These are phyloP conservation scores for Colletotrichum spinosum DNA, from an alignment of 2,329 filamentous ascomycete genomes.

Conservation along the genomic window DNA sequence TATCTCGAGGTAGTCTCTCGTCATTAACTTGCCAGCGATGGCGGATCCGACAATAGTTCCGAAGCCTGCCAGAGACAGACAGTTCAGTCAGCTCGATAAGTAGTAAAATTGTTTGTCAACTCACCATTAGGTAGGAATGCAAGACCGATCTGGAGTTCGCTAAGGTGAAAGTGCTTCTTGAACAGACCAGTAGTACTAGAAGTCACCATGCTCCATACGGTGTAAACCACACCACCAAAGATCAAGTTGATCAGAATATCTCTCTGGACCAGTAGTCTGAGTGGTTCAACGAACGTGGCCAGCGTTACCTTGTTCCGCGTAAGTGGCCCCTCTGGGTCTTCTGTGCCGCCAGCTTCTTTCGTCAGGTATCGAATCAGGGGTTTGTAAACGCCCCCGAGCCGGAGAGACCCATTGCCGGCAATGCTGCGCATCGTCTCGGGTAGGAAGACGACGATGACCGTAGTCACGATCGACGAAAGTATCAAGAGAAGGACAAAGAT, in stretches of 20 bases:
- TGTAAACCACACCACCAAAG: conserved; percentile 51
- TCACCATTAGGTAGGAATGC: conserved; percentile 43
- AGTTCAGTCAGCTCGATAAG: not conserved
- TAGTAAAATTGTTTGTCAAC: not conserved
- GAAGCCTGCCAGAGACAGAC: conserved; percentile 38
- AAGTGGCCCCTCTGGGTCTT: conserved; percentile 32
- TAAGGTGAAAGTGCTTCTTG: conserved; percentile 42
- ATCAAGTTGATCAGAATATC: conserved; percentile 57
- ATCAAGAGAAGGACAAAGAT: conserved; percentile 42
- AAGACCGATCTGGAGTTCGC: conserved; percentile 42
- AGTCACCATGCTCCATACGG: conserved; percentile 61
- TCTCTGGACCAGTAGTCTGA: conserved; percentile 53
- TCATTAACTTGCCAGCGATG: conserved; percentile 55
- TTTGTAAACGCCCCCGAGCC: conserved; percentile 42
- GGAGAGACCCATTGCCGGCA: conserved; percentile 43
- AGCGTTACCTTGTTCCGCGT: conserved; percentile 41
- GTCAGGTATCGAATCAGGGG: conserved; percentile 39
- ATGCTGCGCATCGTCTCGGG: conserved; percentile 45
- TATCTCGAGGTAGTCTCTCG: conserved; percentile 43
- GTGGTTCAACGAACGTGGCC: conserved; percentile 48
- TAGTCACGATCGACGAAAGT: conserved; percentile 13
- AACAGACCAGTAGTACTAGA: conserved; percentile 53
- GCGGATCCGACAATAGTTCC: conserved; percentile 56
- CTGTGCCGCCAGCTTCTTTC: conserved; percentile 33
- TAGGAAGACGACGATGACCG: conserved; percentile 41